Evolutionary conservation across 2,329 filamentous ascomycete species (phyloP).

Genomic region (Apiospora phragmitis): DNA sequence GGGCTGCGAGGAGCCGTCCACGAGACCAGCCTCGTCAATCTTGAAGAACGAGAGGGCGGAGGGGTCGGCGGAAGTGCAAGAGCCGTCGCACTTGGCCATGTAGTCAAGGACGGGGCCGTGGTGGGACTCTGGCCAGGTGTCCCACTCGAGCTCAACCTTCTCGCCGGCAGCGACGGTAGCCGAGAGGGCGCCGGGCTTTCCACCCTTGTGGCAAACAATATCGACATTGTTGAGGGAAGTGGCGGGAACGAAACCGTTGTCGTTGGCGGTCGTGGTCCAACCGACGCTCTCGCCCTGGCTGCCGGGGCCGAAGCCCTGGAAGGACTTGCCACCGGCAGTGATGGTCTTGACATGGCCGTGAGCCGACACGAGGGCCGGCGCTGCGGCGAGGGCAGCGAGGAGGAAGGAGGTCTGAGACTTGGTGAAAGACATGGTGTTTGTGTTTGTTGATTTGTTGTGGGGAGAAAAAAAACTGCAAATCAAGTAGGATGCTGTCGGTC

Average conservation of each 20-base stretch:
- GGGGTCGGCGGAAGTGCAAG: slow-evolving; percentile 28
- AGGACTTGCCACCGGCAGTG: slow-evolving; percentile 39
- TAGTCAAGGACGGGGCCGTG: slow-evolving; percentile 40
- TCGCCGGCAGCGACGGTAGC: slow-evolving; percentile 35
- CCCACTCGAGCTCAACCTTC: slow-evolving; percentile 33
- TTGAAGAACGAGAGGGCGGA: slow-evolving; percentile 31
- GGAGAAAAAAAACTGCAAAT: neutral
- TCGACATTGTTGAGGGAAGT: slow-evolving; percentile 38
- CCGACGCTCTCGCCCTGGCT: slow-evolving; percentile 27
- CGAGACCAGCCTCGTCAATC: slow-evolving; percentile 31
- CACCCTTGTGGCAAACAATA: slow-evolving; percentile 48
- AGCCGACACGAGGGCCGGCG: neutral
- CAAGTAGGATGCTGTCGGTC: slow-evolving; percentile 1
- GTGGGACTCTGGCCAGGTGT: slow-evolving; percentile 22
- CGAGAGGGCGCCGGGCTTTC: slow-evolving; percentile 32
- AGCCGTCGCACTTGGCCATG: slow-evolving; percentile 33
- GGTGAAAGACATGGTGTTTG: slow-evolving; percentile 1
- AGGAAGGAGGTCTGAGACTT: neutral
- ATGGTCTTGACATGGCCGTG: slow-evolving; percentile 29
- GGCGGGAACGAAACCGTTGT: slow-evolving; percentile 52
- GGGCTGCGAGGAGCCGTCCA: slow-evolving; percentile 17
- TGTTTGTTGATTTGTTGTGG: neutral
- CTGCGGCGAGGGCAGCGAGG: neutral
- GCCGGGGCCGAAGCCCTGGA: slow-evolving; percentile 28
- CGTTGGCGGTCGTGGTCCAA: slow-evolving; percentile 35